Base-by-base conservation (phyloP, 2,329 filamentous ascomycete genomes). In the Neocatenulostroma microsporum region DNA sequence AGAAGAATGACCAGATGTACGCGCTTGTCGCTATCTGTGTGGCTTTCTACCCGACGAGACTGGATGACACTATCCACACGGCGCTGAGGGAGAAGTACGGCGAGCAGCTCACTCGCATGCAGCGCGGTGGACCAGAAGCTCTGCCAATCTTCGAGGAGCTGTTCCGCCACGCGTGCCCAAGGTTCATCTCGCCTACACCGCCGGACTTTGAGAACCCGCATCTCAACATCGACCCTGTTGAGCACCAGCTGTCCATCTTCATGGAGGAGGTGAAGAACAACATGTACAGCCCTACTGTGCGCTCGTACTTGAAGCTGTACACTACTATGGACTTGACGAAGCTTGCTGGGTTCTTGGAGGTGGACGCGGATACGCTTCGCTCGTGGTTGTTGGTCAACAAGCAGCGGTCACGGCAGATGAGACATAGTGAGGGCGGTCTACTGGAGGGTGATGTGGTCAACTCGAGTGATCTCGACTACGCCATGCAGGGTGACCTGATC, bases 1-100 rank as follows among this genome's bases (percentile, higher is more conserved):
- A 98, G 83, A 96, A 96, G 80, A 96, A 94, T 67, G 91, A 98
- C 66, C 91, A 98, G 74, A 96, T 98, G 89, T 95, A 95, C 65
- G 91, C 91, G 25, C 78, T 98, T 51, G 93, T 98, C 55, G 89
- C 91, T 65, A 96, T 98, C 70, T 98, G 91, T 67, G 88, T 96
- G 40, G 88, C 91, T 49, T 94, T 98, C 76, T 84, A 94, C 69
- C 91, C 91, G 41, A 96, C 89, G 39, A 80, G 91, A 54, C 79
- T 98, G 55, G 91, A 98, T 62, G 91, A 98, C 73, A 96, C 89
- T 61, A 95, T 98, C 70, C 91, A 98, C 79, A 93, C 86, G 44
- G 87, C 89, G 46, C 80, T 98, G 37, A 81, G 91, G 47, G 91
- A 98, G 75, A 98, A 98, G 79, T 98, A 95, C 67, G 91, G 91